Conservation (phyloP, 306 rosid genomes). For the Comarum palustre region DNA sequence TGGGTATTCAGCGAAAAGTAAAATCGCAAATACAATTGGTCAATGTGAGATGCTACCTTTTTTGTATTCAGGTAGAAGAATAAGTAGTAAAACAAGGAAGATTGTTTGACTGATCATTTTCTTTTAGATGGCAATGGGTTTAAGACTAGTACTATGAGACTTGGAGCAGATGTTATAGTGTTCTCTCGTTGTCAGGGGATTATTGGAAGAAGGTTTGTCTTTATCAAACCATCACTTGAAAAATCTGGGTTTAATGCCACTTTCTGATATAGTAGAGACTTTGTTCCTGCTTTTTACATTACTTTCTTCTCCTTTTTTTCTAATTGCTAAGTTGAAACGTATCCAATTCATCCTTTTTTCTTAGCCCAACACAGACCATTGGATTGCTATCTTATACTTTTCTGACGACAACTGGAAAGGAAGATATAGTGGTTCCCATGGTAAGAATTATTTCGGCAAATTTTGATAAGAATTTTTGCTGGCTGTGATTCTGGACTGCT, state of each 20-base stretch:
- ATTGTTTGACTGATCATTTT: neutral
- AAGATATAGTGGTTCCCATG: constrained; percentile 92
- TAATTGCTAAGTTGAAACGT: neutral
- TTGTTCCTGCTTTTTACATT: neutral
- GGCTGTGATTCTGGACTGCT: neutral
- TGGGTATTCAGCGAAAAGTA: constrained; percentile 87
- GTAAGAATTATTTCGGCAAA: constrained; percentile 34
- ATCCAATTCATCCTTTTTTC: constrained; percentile 22
- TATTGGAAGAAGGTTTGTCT: constrained; percentile 55
- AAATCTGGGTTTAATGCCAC: neutral
- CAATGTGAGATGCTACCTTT: constrained; percentile 45
- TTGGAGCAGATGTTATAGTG: constrained; percentile 93
- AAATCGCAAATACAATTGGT: constrained; percentile 81
- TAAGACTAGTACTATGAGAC: constrained; percentile 92
- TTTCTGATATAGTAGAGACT: neutral
- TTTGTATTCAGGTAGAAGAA: neutral
- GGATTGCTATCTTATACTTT: constrained; percentile 89
- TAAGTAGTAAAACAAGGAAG: neutral
- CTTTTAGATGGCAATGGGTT: constrained; percentile 90
- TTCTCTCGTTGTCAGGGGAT: constrained; percentile 70
- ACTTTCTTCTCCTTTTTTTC: neutral
- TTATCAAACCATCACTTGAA: neutral
- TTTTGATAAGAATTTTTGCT: neutral
- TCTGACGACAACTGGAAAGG: constrained; percentile 76
- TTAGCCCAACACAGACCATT: constrained; percentile 78